Evolutionary conservation across 1,139 yeast species (phyloP), one percentile per base, ranked within the genome.

Genomic region (Nematodospora anomalae): DNA sequence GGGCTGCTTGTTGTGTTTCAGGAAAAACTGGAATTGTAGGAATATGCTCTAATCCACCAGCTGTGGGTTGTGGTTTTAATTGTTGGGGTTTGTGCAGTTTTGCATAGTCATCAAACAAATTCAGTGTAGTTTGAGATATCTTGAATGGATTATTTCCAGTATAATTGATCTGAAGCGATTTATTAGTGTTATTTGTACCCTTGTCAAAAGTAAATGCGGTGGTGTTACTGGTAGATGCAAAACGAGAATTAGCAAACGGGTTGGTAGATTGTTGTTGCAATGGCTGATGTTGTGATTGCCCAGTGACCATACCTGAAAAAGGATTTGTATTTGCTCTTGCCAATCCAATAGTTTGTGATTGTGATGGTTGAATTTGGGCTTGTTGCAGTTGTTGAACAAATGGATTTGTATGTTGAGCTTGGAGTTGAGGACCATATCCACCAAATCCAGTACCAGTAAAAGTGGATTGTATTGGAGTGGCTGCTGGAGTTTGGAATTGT

Each of bases 21-120:
- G 86, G 86, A 50, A 81, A 81, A 1, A 80, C 83, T 3, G 87
- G 74, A 3, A 76, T 57, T 0, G 87, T 80, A 3, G 81, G 81
- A 27, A 80, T 49, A 37, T 64, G 64, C 52, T 81, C 88, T 41
- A 79, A 67, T 0, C 88, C 88, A 4, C 87, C 88, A 14, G 85
- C 83, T 2, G 87, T 80, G 3, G 75, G 68, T 49, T 77, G 83
- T 9, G 70, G 64, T 41, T 64, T 60, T 35, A 76, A 42, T 22
- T 38, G 35, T 37, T 42, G 53, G 12, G 49, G 48, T 21, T 45
- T 43, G 22, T 45, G 44, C 32, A 34, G 48, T 6, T 37, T 22
- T 10, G 52, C 48, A 13, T 54, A 64, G 25, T 49, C 48, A 36
- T 62, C 47, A 43, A 70, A 69, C 28, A 67, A 56, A 28, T 53